phyloP scores from a whole-genome alignment of 495 filamentous ascomycete genomes.

The Acidiella bohemica region DNA sequence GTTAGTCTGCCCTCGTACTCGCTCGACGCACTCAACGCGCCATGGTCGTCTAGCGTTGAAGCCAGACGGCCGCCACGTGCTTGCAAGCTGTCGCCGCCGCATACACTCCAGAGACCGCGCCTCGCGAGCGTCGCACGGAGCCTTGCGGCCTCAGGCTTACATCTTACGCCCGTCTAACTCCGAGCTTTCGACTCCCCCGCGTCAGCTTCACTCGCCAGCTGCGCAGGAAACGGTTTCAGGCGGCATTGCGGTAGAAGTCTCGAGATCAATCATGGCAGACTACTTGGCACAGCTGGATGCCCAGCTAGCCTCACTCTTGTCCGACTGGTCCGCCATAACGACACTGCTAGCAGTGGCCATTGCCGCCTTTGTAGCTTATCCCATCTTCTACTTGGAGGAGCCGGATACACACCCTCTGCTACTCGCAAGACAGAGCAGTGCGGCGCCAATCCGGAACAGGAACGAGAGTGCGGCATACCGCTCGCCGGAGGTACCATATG shows the following conservation, averaged over 20 bases:
- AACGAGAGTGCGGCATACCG: slow-evolving; percentile 76
- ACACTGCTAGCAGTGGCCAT: slow-evolving; percentile 49
- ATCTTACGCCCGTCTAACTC: too few relatives aligned
- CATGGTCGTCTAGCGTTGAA: neutral
- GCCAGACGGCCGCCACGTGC: neutral
- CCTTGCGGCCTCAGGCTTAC: too few relatives aligned
- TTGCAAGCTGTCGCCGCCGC: too few relatives aligned
- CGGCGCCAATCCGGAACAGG: slow-evolving; percentile 63
- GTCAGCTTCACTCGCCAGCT: too few relatives aligned
- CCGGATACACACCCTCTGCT: slow-evolving; percentile 87
- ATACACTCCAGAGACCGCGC: too few relatives aligned
- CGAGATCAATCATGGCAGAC: slow-evolving; percentile 12
- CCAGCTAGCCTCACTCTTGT: slow-evolving; percentile 50
- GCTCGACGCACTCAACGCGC: neutral
- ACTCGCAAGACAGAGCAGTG: slow-evolving; percentile 67
- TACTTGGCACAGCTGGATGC: slow-evolving; percentile 45
- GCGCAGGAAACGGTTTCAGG: too few relatives aligned
- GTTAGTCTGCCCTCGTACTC: neutral
- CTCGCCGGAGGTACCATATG: slow-evolving; percentile 65
- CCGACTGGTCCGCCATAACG: slow-evolving; percentile 67
- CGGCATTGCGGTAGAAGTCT: neutral
- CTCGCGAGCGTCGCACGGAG: too few relatives aligned
- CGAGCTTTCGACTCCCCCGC: too few relatives aligned
- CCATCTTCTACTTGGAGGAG: slow-evolving; percentile 46
- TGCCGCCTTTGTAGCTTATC: slow-evolving; percentile 49